These are phyloP conservation scores for Pseudocercospora cruenta DNA, from an alignment of 2,329 filamentous ascomycete species.

Conservation along the genomic window DNA sequence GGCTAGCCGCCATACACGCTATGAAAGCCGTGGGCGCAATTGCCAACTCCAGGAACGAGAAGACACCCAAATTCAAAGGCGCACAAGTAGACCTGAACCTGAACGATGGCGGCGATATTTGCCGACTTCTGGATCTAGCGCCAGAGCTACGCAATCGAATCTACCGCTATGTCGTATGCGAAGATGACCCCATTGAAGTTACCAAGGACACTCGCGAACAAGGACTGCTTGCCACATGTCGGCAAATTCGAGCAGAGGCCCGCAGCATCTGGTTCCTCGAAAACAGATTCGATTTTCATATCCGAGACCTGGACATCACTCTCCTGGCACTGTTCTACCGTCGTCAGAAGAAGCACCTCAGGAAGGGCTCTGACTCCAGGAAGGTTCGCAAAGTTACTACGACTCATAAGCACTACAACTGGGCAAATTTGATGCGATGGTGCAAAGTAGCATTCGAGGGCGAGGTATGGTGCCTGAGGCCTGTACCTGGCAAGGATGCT, in stretches of 20 bases:
- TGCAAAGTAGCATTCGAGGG: not conserved
- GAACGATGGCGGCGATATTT: not conserved
- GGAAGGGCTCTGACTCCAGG: not conserved
- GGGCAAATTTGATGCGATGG: not conserved
- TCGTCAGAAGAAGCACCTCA: not conserved
- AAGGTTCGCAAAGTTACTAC: no score
- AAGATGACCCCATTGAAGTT: not conserved
- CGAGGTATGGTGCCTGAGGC: not conserved
- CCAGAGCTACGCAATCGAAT: not conserved
- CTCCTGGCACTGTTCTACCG: not conserved
- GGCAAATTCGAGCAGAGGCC: conserved; percentile 13
- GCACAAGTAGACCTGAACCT: not conserved
- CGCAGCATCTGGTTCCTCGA: conserved; percentile 12
- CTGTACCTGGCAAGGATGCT: not conserved
- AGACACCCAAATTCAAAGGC: not conserved
- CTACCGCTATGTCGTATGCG: not conserved
- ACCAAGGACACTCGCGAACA: conserved; percentile 12
- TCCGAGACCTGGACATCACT: not conserved
- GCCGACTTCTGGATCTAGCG: not conserved
- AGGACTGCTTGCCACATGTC: conserved; percentile 11
- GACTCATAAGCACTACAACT: no score
- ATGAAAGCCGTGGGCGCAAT: not conserved
- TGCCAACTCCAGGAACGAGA: not conserved
- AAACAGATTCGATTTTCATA: conserved; percentile 7
- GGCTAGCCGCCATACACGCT: no score